Conservation (phyloP, 1,284 basidiomycete genomes). For the Apiotrichum veenhuisii region DNA sequence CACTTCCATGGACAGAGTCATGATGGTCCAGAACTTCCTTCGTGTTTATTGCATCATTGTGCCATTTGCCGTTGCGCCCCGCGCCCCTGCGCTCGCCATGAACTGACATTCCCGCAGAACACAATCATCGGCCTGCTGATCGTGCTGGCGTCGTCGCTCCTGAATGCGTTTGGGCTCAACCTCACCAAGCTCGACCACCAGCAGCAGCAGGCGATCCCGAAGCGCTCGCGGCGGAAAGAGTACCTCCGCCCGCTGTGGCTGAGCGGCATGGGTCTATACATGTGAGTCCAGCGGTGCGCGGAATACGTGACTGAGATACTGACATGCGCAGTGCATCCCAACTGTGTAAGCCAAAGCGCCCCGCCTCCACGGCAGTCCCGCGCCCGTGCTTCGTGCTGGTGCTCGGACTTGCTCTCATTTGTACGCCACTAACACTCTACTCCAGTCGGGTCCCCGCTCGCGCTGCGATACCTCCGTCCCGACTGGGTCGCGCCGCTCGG, state of each 20-base stretch:
- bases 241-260: slow-evolving; percentile 48
- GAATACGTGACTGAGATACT: slow-evolving; percentile 8
- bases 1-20: no score
- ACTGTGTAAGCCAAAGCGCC: slow-evolving; percentile 45
- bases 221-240: slow-evolving; percentile 38
- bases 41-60: no score
- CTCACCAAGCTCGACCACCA: slow-evolving; percentile 50
- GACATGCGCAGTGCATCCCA: slow-evolving; percentile 41
- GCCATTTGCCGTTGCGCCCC: no score
- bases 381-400: background rate
- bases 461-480: slow-evolving; percentile 47
- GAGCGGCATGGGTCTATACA: slow-evolving; percentile 49
- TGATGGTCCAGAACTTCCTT: no score
- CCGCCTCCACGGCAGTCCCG: no score
- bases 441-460: slow-evolving; percentile 48
- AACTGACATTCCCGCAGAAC: slow-evolving; percentile 39
- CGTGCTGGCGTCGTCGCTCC: slow-evolving; percentile 40
- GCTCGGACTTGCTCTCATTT: background rate
- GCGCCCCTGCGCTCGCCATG: background rate
- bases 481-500: slow-evolving; percentile 52
- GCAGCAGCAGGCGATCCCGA: slow-evolving; percentile 40
- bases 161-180: slow-evolving; percentile 50
- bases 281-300: slow-evolving; percentile 30
- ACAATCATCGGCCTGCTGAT: slow-evolving; percentile 50
- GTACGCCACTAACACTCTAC: no score